Percentiles rank a stretch among this genome's conserved stretches.
Evolutionary conservation across 768 basidiomycete genomes (phyloP).

Genomic region (Sarcomyxa edulis): DNA sequence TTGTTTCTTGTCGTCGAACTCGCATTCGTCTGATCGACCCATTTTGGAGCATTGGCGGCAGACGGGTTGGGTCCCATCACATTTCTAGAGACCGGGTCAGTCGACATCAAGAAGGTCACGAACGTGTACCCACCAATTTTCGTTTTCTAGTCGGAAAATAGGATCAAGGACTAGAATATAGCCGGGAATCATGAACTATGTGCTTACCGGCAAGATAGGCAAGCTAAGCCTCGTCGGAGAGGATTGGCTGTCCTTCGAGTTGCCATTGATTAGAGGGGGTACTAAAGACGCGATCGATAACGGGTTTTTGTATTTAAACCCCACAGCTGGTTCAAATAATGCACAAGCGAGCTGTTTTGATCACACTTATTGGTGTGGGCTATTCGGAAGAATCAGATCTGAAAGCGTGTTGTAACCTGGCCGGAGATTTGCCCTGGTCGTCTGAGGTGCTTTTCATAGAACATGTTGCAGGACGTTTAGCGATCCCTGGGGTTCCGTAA

Average conservation of each 20-base stretch:
- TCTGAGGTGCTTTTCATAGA: no score
- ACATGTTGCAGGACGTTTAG: no score
- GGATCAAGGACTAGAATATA: constrained; percentile 3
- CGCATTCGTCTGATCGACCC: constrained; percentile 45
- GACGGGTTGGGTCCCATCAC: constrained; percentile 51
- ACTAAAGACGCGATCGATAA: no score
- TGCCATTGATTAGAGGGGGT: no score
- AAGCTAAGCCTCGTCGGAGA: constrained; percentile 37
- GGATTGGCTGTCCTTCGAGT: not conserved
- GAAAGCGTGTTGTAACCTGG: no score
- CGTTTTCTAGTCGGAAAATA: constrained; percentile 25
- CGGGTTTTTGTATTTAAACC: no score
- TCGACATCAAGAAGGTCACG: not conserved
- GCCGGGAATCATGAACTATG: not conserved
- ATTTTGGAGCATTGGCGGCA: constrained; percentile 53
- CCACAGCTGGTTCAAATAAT: no score
- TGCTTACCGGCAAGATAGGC: constrained; percentile 38
- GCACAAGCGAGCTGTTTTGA: no score
- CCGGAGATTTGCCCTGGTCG: no score
- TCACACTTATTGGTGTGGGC: no score
- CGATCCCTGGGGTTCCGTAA: no score
- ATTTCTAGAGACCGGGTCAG: constrained; percentile 37
- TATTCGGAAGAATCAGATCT: no score
- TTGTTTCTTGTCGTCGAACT: constrained; percentile 55
- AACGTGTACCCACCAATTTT: constrained; percentile 31